These are phyloP conservation scores for Rubroboletus satanas DNA, from an alignment of 768 basidiomycete species.

Conservation along the genomic window DNA sequence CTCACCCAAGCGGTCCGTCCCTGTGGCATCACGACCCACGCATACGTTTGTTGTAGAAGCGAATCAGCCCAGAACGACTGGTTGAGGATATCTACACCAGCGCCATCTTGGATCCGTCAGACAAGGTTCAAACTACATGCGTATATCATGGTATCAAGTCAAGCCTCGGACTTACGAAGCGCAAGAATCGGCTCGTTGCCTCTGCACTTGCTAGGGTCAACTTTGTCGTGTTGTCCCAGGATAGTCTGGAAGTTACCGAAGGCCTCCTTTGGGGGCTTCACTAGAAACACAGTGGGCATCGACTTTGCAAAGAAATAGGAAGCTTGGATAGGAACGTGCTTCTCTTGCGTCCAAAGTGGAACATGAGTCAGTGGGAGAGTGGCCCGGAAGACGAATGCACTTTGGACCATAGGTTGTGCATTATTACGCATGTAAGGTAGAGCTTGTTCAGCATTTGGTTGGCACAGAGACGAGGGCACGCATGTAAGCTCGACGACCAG, in stretches of 20 bases:
- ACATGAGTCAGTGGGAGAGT: slow-evolving; percentile 46
- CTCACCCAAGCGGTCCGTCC: slow-evolving; percentile 81
- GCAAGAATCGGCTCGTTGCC: slow-evolving; percentile 53
- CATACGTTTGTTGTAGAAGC: slow-evolving; percentile 51
- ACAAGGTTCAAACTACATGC: background rate
- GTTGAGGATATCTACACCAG: slow-evolving; percentile 69
- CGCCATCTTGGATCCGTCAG: slow-evolving; percentile 59
- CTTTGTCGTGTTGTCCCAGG: background rate
- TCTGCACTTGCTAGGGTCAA: slow-evolving; percentile 1
- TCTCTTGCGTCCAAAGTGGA: slow-evolving; percentile 36
- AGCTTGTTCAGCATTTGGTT: background rate
- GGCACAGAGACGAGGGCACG: slow-evolving; percentile 2
- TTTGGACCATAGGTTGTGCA: background rate
- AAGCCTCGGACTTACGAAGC: slow-evolving; percentile 47
- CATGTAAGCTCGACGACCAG: slow-evolving; percentile 41
- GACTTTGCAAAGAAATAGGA: slow-evolving; percentile 56
- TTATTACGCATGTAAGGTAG: background rate
- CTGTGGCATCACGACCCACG: slow-evolving; percentile 80
- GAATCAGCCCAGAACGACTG: slow-evolving; percentile 60
- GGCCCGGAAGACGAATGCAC: slow-evolving; percentile 28
- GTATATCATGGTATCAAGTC: background rate
- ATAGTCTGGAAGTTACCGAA: slow-evolving; percentile 16
- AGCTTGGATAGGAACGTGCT: slow-evolving; percentile 42
- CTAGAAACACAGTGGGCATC: slow-evolving; percentile 55
- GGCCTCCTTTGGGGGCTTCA: slow-evolving; percentile 48